A percentile compares a stretch with the other conserved stretches of the same genome.
These are phyloP conservation scores for Euphorbia pulcherrima DNA, from an alignment of 345 rosid genomes.

Conservation along the genomic window DNA sequence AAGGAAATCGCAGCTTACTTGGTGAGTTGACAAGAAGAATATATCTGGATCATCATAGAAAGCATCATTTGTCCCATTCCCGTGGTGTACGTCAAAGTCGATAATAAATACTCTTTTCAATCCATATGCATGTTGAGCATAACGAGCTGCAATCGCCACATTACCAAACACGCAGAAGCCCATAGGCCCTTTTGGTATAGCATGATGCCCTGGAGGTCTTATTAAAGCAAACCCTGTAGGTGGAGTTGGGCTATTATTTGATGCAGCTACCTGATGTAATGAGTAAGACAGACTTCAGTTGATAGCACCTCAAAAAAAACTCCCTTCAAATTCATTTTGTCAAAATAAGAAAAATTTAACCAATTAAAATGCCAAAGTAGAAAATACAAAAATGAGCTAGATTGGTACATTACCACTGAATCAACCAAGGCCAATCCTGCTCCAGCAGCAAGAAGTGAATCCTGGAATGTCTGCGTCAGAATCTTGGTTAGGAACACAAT, in stretches of 20 bases:
- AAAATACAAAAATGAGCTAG: constrained; percentile 49
- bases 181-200: constrained; percentile 92
- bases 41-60: constrained; percentile 84
- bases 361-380: constrained; percentile 1
- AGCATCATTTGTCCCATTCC: constrained; percentile 89
- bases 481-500: constrained; percentile 12
- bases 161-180: constrained; percentile 95
- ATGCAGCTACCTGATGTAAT: constrained; percentile 60
- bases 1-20: constrained; percentile 36
- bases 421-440: constrained; percentile 86
- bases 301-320: not conserved
- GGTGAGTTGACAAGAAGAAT: constrained; percentile 92
- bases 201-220: constrained; percentile 96
- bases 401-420: constrained; percentile 90
- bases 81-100: constrained; percentile 97
- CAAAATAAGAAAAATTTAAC: constrained; percentile 1
- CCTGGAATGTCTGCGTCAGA: constrained; percentile 73
- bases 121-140: constrained; percentile 70
- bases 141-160: constrained; percentile 88
- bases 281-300: not conserved
- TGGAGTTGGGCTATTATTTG: constrained; percentile 48
- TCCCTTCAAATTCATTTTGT: not conserved
- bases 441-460: constrained; percentile 89
- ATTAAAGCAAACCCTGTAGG: constrained; percentile 83
- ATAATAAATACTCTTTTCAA: constrained; percentile 68